These are phyloP conservation scores for Gracilaria domingensis DNA, from an alignment of 23 red algal species.

Conservation along the genomic window DNA sequence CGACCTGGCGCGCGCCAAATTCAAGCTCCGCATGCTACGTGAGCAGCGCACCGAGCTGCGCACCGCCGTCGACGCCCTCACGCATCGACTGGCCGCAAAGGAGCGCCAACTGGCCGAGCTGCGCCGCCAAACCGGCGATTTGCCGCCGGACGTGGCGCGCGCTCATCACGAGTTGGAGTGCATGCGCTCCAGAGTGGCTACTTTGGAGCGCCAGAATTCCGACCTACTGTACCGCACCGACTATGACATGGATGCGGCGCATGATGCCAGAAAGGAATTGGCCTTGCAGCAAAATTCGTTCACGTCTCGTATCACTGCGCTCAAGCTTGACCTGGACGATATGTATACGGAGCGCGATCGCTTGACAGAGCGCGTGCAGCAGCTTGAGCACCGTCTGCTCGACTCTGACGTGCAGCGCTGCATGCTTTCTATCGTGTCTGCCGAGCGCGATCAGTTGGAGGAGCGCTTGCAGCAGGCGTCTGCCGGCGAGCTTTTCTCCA, in stretches of 20 bases:
- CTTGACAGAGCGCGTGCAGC: background rate
- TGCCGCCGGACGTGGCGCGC: background rate
- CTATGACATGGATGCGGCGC: background rate
- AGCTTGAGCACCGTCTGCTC: background rate
- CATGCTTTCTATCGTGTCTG: conserved; percentile 17
- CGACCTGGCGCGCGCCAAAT: conserved; percentile 17
- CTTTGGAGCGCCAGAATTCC: conserved; percentile 15
- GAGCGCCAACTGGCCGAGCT: background rate
- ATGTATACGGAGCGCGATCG: background rate
- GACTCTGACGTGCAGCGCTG: conserved; percentile 14
- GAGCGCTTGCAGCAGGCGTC: background rate
- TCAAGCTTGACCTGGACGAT: background rate
- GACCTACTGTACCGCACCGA: conserved; percentile 2
- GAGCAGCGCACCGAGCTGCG: conserved; percentile 8
- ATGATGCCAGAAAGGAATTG: background rate
- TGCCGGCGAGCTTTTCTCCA: background rate
- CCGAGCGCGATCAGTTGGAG: conserved; percentile 18
- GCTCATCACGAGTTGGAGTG: background rate
- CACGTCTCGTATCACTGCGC: background rate
- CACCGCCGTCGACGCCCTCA: background rate
- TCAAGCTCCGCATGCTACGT: background rate
- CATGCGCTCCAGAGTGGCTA: background rate
- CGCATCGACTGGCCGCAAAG: conserved; percentile 2
- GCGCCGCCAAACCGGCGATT: background rate
- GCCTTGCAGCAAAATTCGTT: background rate